Evolutionary conservation across 2,329 filamentous ascomycete genomes (phyloP), one percentile per base, ranked within the genome.

Genomic region (Pseudopyricularia javanii): DNA sequence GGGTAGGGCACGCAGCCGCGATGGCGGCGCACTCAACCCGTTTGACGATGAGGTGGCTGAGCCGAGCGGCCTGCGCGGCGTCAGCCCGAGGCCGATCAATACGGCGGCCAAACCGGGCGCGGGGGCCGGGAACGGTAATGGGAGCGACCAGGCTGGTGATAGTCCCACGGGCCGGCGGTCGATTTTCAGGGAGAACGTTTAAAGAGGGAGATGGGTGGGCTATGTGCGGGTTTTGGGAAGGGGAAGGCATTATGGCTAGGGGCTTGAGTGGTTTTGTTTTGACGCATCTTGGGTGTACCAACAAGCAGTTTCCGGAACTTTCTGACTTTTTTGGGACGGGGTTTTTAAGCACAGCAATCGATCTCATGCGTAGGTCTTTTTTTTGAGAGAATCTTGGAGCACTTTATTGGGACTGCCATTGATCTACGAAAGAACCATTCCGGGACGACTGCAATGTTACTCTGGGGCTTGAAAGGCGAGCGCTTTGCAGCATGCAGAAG

Each of bases 21-120:
- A 24, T 54, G 60, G 64, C 53, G 59, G 60, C 51, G 58, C 59
- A 51, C 63, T 59, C 56, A 84, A 91, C 65, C 87, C 87, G 0
- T 91, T 79, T 63, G 85, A 83, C 52, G 86, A 88, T 59, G 61
- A 70, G 51, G 75, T 79, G 30, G 80, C 71, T 4, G 82, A 81
- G 64, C 71, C 75, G 56, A 83, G 80, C 56, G 78, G 73, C 63
- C 60, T 88, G 66, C 70, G 86, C 53, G 86, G 85, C 26, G 82
- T 91, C 30, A 91, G 86, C 65, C 87, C 88, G 3, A 68, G 87
- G 58, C 88, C 88, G n/a, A 79, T 86, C 59, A 73, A 81, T 50
- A 75, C 74, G 30, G 64, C 68, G 35, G 67, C 66, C 5, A 58
- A 55, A 57, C 56, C 57, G 30, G 59, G 56, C 43, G n/a, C n/a